These are phyloP conservation scores for Colletotrichum sp. DNA, from an alignment of 2,329 filamentous ascomycete genomes.

Conservation along the genomic window DNA sequence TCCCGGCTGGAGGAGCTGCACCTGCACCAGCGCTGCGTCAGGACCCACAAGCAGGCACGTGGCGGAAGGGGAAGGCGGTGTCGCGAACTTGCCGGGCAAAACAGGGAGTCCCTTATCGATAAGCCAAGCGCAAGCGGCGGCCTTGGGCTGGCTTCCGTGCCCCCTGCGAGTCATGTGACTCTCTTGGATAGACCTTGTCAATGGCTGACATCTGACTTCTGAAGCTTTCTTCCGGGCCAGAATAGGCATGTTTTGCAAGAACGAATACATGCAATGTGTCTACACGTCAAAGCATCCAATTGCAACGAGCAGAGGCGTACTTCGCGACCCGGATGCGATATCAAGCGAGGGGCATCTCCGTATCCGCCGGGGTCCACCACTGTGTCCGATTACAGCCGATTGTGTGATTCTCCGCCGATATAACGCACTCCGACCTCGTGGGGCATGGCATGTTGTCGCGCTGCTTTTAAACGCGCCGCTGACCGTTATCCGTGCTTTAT, in stretches of 20 bases:
- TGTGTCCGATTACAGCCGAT: conserved; percentile 9
- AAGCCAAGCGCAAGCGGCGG: neutral
- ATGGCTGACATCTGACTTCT: neutral
- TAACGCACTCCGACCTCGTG: conserved; percentile 11
- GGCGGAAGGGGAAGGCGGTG: neutral
- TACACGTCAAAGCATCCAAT: neutral
- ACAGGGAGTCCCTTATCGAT: neutral
- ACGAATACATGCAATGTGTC: neutral
- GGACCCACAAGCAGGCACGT: neutral
- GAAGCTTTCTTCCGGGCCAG: neutral
- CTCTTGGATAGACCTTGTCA: neutral
- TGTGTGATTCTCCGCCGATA: conserved; percentile 18
- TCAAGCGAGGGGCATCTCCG: neutral
- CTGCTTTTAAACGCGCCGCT: neutral
- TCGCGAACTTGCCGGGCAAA: neutral
- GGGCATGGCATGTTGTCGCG: neutral
- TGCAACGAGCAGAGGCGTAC: neutral
- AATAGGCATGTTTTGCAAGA: neutral
- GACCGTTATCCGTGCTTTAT: neutral
- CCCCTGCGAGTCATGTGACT: neutral
- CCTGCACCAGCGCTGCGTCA: neutral
- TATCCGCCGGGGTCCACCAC: conserved; percentile 8
- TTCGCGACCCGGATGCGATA: neutral
- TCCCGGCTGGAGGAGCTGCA: conserved; percentile 4
- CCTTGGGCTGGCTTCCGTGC: neutral